These are phyloP conservation scores for Grigorovia yakushimaensis DNA, from an alignment of 805 yeast species.

Conservation along the genomic window DNA sequence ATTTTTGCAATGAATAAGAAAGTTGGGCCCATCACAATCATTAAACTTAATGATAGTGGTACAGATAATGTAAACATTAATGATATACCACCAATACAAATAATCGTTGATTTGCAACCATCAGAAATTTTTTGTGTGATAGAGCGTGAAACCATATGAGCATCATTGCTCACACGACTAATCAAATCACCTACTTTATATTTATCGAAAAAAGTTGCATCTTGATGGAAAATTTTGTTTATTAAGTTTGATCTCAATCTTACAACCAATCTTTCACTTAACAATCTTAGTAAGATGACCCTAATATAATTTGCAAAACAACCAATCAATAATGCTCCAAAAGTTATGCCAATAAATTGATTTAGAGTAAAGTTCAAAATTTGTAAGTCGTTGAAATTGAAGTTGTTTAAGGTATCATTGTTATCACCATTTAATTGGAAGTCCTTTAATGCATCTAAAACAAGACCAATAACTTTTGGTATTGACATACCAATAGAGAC, in stretches of 20 bases:
- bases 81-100: conserved; percentile 76
- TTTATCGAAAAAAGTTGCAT: conserved; percentile 87
- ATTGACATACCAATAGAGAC: conserved; percentile 43
- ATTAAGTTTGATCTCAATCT: conserved; percentile 70
- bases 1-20: conserved; percentile 65
- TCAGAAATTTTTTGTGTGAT: conserved; percentile 87
- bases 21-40: conserved; percentile 75
- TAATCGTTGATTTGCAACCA: conserved; percentile 73
- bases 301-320: conserved; percentile 67
- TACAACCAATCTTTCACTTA: conserved; percentile 84
- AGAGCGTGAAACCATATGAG: conserved; percentile 79
- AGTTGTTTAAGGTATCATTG: not conserved
- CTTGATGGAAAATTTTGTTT: conserved; percentile 72
- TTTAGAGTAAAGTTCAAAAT: conserved; percentile 5
- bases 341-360: conserved; percentile 48
- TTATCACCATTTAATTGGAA: not conserved
- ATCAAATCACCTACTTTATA: conserved; percentile 91
- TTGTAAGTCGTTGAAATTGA: not conserved
- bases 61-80: conserved; percentile 87
- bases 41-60: conserved; percentile 60
- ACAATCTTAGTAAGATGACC: conserved; percentile 38
- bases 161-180: conserved; percentile 81
- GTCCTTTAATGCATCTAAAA: conserved; percentile 37
- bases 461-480: conserved; percentile 48
- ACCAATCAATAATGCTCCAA: conserved; percentile 52